Evolutionary conservation across 441 rosid species (phyloP), one percentile per base, ranked within the genome.

Genomic region (Bruguiera hainesii): DNA sequence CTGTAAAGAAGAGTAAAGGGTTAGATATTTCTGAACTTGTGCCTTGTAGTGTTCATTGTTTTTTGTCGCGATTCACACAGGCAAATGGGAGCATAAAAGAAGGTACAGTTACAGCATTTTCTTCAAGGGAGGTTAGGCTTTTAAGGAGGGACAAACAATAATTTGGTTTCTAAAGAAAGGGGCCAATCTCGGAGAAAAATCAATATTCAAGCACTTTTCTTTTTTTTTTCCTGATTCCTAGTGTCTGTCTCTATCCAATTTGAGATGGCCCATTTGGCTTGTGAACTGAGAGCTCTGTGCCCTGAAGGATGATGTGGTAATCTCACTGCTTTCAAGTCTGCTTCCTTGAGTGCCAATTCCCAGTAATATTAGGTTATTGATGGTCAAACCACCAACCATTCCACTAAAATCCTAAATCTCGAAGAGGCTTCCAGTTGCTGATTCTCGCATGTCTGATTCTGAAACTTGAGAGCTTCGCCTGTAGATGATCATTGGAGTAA

Each of bases 41-140:
- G 74, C 72, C 71, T 33, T 39, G 25, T 31, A 10, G 56, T 13
- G 39, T 71, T 73, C 61, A 21, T 42, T 65, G 59, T 46, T 58
- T 75, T 81, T 77, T 79, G 83, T 73, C 81, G 62, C 62, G 37
- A 75, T 81, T 63, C 69, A 75, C 18, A 25, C 67, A 26, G 56
- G 60, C 65, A 4, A 61, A 66, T 37, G 46, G 57, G 15, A 60
- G 39, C 50, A 50, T 13, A n/a, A 71, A 55, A 56, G 60, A 55
- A 49, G 49, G 48, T 55, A 9, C 0, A 62, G 39, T 71, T 68
- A 59, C 79, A 29, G 1, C 28, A 53, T 42, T 20, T 71, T 52
- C 68, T 51, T 31, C 65, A 50, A 50, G 61, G 64, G 23, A 23
- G 73, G 67, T 75, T 72, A 51, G 75, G 65, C 83, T 75, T 80